Conservation (phyloP, 352 stramenopile species). For the Phytophthora brassicae region DNA sequence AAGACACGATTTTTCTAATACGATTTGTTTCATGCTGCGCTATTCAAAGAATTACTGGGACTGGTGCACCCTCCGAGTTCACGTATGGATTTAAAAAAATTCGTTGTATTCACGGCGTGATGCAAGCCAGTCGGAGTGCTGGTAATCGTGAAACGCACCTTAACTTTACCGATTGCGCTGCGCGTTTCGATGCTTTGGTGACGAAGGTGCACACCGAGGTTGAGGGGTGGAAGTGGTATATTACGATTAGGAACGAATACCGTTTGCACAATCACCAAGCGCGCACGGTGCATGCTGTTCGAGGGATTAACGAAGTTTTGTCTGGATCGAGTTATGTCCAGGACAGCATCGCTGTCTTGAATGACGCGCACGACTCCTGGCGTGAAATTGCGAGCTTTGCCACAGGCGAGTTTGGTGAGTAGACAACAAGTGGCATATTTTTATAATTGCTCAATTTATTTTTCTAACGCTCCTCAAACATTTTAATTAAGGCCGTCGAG, state of each 20-base stretch:
- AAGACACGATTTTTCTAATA: not conserved
- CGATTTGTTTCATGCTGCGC: not conserved
- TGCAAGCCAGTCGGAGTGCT: not conserved
- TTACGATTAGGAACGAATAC: constrained; percentile 4
- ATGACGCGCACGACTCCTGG: not conserved
- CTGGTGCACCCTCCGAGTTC: not conserved
- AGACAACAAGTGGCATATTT: not conserved
- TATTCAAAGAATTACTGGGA: not conserved
- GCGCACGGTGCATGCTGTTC: not conserved
- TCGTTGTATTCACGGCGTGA: constrained; percentile 7
- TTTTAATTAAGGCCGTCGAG: not conserved
- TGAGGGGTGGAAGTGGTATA: not conserved
- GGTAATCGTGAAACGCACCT: not conserved
- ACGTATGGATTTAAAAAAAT: constrained; percentile 6
- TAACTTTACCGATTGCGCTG: constrained; percentile 2
- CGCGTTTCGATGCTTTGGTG: constrained; percentile 1
- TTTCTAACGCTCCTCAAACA: not conserved
- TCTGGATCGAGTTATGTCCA: not conserved
- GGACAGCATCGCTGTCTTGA: not conserved
- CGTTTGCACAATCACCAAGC: constrained; percentile 5
- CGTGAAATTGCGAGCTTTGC: not conserved
- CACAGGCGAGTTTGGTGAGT: not conserved
- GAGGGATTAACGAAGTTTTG: not conserved
- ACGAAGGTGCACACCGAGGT: not conserved
- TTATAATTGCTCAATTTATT: not conserved